Evolutionary conservation across 2,329 filamentous ascomycete genomes (phyloP), one percentile per base, ranked within the genome.

Genomic region (Calonectria honghensis): DNA sequence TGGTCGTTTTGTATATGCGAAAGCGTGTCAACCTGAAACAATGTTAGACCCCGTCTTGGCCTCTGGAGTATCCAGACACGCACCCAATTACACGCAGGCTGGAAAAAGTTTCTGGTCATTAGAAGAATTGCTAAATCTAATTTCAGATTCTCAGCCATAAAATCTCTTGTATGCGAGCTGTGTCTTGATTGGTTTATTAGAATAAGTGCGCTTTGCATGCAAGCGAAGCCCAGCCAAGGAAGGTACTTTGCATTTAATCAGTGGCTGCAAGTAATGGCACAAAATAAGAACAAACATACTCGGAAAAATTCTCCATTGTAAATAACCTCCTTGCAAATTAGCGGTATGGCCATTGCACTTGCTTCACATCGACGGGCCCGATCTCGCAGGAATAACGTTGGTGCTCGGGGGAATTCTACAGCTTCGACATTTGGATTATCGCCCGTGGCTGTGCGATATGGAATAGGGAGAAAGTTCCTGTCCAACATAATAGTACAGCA

Each of bases 191-290:
- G 57, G 24, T 63, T 63, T 35, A 63, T 63, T 5, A 63, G 16
- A 63, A 63, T 37, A 4, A 63, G 35, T 63, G 57, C 57, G 10
- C 57, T 63, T 41, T 63, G 57, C 57, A 63, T 63, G 35, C 57
- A 63, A 13, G 57, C 41, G 24, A 29, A 63, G 13, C 57, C 57
- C 14, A 63, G 35, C 57, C 35, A 63, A 6, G 57, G 57, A 20
- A 63, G 57, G 11, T 63, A 29, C 57, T 63, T 16, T n/a, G 24
- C 6, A 18, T 4, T 2, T 7, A 31, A 41, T 63, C 27, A 63
- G 57, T 18, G 13, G 18, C 39, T 1, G 14, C 10, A 11, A 13
- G 2, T 13, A n/a, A 41, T 41, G 24, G 29, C 5, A 1, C 2
- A 16, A 41, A 29, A 41, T 27, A 11, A 6, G 16, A 16, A 7